Percentiles rank a stretch among this genome's conserved stretches.
These are phyloP conservation scores for Phalaenopsis equestris DNA, from an alignment of 106 monocot species.

Conservation along the genomic window DNA sequence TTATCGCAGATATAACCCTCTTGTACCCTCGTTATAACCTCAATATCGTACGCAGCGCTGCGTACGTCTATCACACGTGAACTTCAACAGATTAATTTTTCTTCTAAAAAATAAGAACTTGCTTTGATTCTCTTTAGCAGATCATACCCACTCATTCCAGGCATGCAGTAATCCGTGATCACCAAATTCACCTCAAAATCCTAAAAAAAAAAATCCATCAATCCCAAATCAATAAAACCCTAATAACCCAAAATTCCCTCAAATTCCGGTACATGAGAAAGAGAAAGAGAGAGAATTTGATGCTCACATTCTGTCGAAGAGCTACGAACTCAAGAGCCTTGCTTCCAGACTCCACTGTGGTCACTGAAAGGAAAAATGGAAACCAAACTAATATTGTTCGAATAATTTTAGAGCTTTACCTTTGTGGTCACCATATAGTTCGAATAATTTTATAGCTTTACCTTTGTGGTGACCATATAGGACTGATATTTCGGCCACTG, in stretches of 20 bases:
- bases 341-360: slow-evolving; percentile 50
- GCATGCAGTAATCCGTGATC: slow-evolving; percentile 54
- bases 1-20: no score
- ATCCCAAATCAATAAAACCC: background rate
- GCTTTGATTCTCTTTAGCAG: slow-evolving; percentile 60
- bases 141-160: slow-evolving; percentile 63
- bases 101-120: background rate
- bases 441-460: no score
- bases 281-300: background rate
- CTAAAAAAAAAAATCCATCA: slow-evolving; percentile 8
- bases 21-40: no score
- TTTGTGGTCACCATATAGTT: no score
- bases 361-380: slow-evolving; percentile 23
- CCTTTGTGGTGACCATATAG: no score
- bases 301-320: slow-evolving; percentile 4
- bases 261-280: background rate
- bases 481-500: no score
- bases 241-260: background rate
- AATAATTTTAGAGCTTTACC: no score
- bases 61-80: no score
- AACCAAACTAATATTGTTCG: no score
- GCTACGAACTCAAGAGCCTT: slow-evolving; percentile 47
- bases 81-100: background rate
- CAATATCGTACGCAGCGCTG: no score
- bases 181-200: slow-evolving; percentile 42